phyloP scores from a whole-genome alignment of 2,329 filamentous ascomycete genomes.

The Calcarisporium arbuscula region DNA sequence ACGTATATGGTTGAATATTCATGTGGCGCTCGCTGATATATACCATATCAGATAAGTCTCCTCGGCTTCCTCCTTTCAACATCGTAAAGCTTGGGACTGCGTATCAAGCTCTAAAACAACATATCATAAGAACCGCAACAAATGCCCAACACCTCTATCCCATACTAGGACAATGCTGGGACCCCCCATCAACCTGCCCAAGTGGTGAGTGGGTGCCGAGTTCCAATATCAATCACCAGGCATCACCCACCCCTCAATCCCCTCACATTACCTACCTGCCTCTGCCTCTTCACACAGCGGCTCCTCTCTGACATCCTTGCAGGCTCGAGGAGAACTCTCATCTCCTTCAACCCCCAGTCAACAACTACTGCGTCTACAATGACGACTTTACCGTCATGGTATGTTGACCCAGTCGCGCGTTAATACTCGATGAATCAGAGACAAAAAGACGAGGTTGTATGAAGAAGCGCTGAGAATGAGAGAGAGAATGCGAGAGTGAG shows the following conservation, averaged over 20 bases:
- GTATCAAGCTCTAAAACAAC: no score
- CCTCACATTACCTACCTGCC: not conserved
- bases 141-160: no score
- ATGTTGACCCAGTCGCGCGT: no score
- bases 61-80: no score
- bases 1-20: no score
- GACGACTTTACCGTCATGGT: constrained; percentile 78
- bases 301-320: not conserved
- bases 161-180: no score
- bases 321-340: constrained; percentile 92
- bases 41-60: no score
- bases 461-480: not conserved
- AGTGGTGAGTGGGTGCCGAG: constrained; percentile 39
- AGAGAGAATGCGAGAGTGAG: not conserved
- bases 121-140: no score
- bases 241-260: not conserved
- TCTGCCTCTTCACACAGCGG: not conserved
- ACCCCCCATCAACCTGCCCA: constrained; percentile 49
- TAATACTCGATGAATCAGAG: not conserved
- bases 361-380: constrained; percentile 97
- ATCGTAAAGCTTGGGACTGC: no score
- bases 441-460: no score
- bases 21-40: no score
- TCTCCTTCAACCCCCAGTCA: constrained; percentile 86
- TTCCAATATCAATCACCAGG: constrained; percentile 1